Evolutionary conservation across 106 monocot genomes (phyloP), one percentile per base, ranked within the genome.

Genomic region (Xerophyta viscosa): DNA sequence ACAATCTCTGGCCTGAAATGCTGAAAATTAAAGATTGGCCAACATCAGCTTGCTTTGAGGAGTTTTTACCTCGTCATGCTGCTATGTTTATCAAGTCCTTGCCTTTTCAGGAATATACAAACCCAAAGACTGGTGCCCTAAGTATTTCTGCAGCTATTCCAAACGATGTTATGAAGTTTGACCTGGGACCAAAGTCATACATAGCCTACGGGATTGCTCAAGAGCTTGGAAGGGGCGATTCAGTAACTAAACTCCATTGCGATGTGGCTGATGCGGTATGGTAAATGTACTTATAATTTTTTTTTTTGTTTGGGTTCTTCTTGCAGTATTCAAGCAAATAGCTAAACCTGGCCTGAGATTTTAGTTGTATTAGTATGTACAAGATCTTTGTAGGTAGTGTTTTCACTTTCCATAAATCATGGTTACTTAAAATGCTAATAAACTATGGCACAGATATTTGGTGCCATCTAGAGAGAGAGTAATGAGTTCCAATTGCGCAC

Each of bases 1-100:
- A 4, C 0, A 69, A 67, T 60, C 6, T 27, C 5, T 85, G 89
- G 88, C 89, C 89, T 52, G 84, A 85, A 57, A 88, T 96, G 82
- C 84, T 96, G 28, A 96, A 96, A 52, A 73, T 96, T 0, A 96
- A 96, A 54, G 96, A 96, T 44, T 96, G 96, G 88, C 96, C 96
- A 6, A 78, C 89, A 41, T 61, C 78, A 31, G 85, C 65, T 68
- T 62, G 66, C 9, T 89, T 96, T 76, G 88, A 88, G 62, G 88
- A 89, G 47, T 71, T 81, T 9, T 58, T 89, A 45, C 82, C 88
- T 25, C 84, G 96, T 11, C 96, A 96, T 82, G 75, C 80, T 58
- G 79, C 78, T 45, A 88, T 89, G 57, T 96, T 96, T 52, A 71
- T 88, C 30, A 62, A 53, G 36, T 63, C 96, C 45, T 70, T 96